Evolutionary conservation across 768 basidiomycete species (phyloP), one percentile per base, ranked within the genome.

Genomic region (Pleurotus giganteus): DNA sequence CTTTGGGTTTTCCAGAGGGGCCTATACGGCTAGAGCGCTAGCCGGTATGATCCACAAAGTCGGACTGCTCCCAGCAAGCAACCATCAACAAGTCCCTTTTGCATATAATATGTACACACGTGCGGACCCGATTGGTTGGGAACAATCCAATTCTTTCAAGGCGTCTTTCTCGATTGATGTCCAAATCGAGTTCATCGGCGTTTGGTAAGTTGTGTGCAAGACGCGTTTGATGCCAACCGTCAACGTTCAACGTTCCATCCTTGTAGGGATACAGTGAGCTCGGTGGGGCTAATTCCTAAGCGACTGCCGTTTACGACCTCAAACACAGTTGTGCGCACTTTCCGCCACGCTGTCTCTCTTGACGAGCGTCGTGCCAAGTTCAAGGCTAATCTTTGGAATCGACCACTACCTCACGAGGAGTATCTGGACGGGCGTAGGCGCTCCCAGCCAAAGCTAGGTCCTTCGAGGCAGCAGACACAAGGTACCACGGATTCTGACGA

Each of bases 1-100:
- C 32, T 85, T 86, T 58, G 85, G 85, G 0, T 88, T 89, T 65
- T 86, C 84, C 28, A 73, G 87, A 29, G 85, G 86, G 12, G 82
- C 83, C 5, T 85, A 84, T 64, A 84, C 82, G 0, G 84, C 84
- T 12, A 71, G 85, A 42, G 75, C 75, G 54, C 71, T 79, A 3
- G 78, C 78, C 4, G 78, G 79, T 2, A 80, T 81, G 80, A 58
- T 80, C 4, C 75, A 79, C 61, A 80, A 81, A 63, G 72, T 82
- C 4, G 78, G 79, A 3, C 68, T 80, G 0, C 70, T 81, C 8
- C 77, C 77, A 0, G 68, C 73, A 6, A 70, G 73, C 57, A 80
- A 80, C 58, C 62, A 67, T 58, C 77, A 87, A 58, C 81, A 85
- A 67, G 76, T 86, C 2, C 80, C 82, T 0, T 84, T 87, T 54